Base-by-base conservation (phyloP, 2,329 filamentous ascomycete genomes). In the Eutypa lata region DNA sequence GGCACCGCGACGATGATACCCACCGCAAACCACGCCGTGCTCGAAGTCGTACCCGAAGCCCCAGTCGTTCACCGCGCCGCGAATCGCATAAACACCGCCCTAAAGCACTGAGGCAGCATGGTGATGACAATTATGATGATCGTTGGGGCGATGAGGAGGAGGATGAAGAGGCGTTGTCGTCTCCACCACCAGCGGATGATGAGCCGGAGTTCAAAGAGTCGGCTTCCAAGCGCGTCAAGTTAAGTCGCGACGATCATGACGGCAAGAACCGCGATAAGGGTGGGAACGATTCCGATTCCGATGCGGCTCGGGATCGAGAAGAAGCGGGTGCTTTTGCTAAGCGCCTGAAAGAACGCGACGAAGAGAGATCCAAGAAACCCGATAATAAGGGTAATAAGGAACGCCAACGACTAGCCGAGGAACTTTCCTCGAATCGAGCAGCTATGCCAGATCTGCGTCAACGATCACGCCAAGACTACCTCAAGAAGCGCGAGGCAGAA, bases 401-500 rank as follows among this genome's bases (percentile, higher is more conserved):
- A 56, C 76, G 87, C 47, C 76, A 86, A 55, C 78, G 80, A 1
- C 69, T 89, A 53, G 86, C 84, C 11, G 85, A 88, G 55, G 86
- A 91, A 67, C 79, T 86, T 3, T 80, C 81, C 37, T 83, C 87
- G 7, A 79, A 88, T 53, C 79, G 79, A 56, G 85, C 86, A 8
- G 88, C 88, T n/a, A 80, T 96, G 68, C 85, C 87, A 2, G 91
- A 95, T 56, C 72, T 97, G 18, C 82, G 94, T 42, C 79, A 94
- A 65, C 83, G 91, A 31, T 96, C 92, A 3, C 84, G 94, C 55
- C 92, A 97, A 66, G 88, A 94, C 60, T 99, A 99, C 66, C 78
- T 99, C 28, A 91, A 91, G 71, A 97, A 99, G 76, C 83, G 94
- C 57, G 92, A 97, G 68, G 78, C 88, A 0, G 91, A 97, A 70